These are phyloP conservation scores for Alternaria sp. DNA, from an alignment of 2,329 filamentous ascomycete genomes.

Conservation along the genomic window DNA sequence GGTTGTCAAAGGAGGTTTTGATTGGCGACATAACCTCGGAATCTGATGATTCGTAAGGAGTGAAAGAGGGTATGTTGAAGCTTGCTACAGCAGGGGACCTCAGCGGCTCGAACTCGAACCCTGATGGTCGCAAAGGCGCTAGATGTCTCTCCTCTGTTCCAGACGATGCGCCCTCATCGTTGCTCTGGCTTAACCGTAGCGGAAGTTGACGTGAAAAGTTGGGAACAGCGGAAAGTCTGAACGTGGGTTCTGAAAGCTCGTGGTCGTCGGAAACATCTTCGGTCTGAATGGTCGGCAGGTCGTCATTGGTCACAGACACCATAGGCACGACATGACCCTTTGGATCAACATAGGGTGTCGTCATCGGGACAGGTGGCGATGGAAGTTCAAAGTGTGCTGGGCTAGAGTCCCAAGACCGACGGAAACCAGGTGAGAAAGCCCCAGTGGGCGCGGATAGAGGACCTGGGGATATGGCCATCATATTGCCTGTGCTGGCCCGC, in stretches of 20 bases:
- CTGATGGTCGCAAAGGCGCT: constrained; percentile 30
- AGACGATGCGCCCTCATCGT: constrained; percentile 20
- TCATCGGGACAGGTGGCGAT: constrained; percentile 38
- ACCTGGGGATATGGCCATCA: constrained; percentile 53
- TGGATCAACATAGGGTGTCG: constrained; percentile 48
- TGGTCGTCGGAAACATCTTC: constrained; percentile 18
- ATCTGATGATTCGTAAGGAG: constrained; percentile 22
- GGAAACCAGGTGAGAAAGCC: constrained; percentile 47
- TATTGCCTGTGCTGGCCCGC: constrained; percentile 56
- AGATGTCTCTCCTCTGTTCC: constrained; percentile 23
- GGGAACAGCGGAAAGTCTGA: constrained; percentile 35
- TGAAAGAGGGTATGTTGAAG: constrained; percentile 26
- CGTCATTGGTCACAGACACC: constrained; percentile 43
- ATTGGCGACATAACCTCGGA: constrained; percentile 40
- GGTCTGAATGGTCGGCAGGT: constrained; percentile 16
- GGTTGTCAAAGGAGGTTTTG: constrained; percentile 41
- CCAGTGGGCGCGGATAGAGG: constrained; percentile 52
- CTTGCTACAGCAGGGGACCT: constrained; percentile 38
- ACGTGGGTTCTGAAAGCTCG: constrained; percentile 18
- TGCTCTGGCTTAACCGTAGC: constrained; percentile 30
- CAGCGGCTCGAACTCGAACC: constrained; percentile 35
- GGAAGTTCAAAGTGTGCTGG: constrained; percentile 46
- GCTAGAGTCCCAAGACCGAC: constrained; percentile 52
- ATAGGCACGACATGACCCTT: constrained; percentile 49
- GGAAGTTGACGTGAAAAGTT: constrained; percentile 53